These are phyloP conservation scores for Alternaria panax DNA, from an alignment of 2,329 filamentous ascomycete genomes.

Conservation along the genomic window DNA sequence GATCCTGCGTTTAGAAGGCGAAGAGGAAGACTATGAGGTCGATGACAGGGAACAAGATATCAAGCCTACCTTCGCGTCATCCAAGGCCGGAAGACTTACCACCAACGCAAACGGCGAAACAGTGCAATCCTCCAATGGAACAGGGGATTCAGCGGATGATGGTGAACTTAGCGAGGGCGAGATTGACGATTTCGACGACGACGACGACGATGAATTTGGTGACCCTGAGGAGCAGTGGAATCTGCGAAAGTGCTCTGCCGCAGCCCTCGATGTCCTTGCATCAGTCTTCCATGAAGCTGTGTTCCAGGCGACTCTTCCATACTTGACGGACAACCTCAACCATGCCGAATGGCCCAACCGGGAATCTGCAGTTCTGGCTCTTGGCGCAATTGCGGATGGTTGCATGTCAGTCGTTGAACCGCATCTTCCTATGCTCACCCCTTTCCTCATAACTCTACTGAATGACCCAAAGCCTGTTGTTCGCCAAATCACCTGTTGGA, in stretches of 20 bases:
- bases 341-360: slow-evolving; percentile 90
- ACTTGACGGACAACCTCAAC: slow-evolving; percentile 86
- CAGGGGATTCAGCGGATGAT: slow-evolving; percentile 56
- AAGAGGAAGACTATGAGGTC: slow-evolving; percentile 82
- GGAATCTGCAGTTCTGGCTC: slow-evolving; percentile 90
- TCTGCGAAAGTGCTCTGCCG: slow-evolving; percentile 93
- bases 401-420: slow-evolving; percentile 90
- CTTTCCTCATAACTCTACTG: slow-evolving; percentile 86
- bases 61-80: slow-evolving; percentile 87
- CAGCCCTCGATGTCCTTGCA: slow-evolving; percentile 91
- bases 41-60: slow-evolving; percentile 92
- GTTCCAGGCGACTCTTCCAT: slow-evolving; percentile 90
- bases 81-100: slow-evolving; percentile 66
- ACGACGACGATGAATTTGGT: slow-evolving; percentile 72
- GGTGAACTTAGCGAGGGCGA: slow-evolving; percentile 89
- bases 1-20: slow-evolving; percentile 81
- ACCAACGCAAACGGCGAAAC: slow-evolving; percentile 57
- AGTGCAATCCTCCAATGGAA: slow-evolving; percentile 52
- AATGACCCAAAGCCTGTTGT: slow-evolving; percentile 89
- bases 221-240: slow-evolving; percentile 95
- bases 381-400: slow-evolving; percentile 93
- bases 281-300: slow-evolving; percentile 87
- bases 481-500: slow-evolving; percentile 97
- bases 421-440: slow-evolving; percentile 87
- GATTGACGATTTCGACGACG: slow-evolving; percentile 74